Evolutionary conservation across 345 rosid species (phyloP).

Genomic region (Carallia brachiata): DNA sequence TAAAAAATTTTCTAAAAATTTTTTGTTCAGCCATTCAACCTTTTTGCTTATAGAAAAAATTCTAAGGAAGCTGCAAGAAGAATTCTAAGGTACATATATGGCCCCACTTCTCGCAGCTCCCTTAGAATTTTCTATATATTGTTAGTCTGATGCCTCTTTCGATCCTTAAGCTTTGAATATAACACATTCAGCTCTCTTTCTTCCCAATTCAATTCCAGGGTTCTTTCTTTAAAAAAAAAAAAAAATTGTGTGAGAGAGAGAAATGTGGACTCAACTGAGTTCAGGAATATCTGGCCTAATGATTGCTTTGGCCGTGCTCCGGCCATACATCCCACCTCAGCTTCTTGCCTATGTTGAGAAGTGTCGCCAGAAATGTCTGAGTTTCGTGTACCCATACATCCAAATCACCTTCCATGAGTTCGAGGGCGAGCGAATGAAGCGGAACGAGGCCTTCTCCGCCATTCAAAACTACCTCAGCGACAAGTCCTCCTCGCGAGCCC

Average conservation of each 20-base stretch:
- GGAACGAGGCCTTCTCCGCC: not conserved
- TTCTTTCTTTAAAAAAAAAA: no score
- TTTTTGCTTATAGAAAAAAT: no score
- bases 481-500: not conserved
- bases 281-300: not conserved
- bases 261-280: not conserved
- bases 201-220: no score
- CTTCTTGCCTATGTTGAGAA: not conserved
- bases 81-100: no score
- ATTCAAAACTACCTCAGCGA: slow-evolving; percentile 10
- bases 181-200: no score
- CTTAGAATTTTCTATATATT: no score
- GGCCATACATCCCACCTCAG: not conserved
- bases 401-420: slow-evolving; percentile 8
- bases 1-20: no score
- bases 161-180: no score
- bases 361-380: not conserved
- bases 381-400: not conserved
- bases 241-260: not conserved
- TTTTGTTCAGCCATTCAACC: no score
- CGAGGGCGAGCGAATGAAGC: not conserved
- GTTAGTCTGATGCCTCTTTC: no score
- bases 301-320: not conserved
- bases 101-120: no score
- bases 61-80: no score